Evolutionary conservation across 441 rosid genomes (phyloP).

Genomic region (Syzygium syzygioides): DNA sequence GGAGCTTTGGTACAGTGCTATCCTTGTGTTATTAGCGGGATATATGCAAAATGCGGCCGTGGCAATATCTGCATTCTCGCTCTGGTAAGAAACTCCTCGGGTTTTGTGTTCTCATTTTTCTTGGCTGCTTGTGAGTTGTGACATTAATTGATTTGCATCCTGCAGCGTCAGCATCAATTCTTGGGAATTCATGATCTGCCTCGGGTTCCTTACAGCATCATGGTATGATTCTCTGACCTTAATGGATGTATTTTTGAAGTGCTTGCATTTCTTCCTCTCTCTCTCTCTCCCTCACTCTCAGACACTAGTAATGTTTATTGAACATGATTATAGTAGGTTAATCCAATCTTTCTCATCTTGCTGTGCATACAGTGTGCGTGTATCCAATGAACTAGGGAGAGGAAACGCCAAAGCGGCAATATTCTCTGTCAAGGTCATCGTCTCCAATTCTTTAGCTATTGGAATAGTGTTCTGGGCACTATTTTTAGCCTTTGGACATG

Average conservation of each 20-base stretch:
- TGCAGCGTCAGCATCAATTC: constrained; percentile 40
- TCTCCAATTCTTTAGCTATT: constrained; percentile 28
- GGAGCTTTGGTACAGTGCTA: constrained; percentile 51
- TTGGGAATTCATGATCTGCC: constrained; percentile 48
- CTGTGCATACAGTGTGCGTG: constrained; percentile 40
- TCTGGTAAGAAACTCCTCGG: constrained; percentile 32
- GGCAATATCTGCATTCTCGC: constrained; percentile 45
- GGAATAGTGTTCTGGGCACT: constrained; percentile 32
- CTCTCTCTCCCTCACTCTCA: background rate
- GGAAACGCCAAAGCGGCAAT: constrained; percentile 38
- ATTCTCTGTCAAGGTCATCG: constrained; percentile 22
- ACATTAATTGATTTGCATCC: background rate
- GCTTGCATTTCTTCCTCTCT: background rate
- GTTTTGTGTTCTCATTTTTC: background rate
- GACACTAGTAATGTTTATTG: background rate
- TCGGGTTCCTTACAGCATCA: constrained; percentile 53
- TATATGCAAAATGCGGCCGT: constrained; percentile 43
- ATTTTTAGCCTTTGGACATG: constrained; percentile 28
- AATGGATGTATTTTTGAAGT: background rate
- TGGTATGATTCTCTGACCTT: constrained; percentile 26
- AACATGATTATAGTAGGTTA: background rate
- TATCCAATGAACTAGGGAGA: constrained; percentile 48
- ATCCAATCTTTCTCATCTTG: background rate
- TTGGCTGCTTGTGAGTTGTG: background rate
- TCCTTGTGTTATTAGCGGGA: constrained; percentile 47